Conservation (phyloP, 352 stramenopile genomes). For the Globisporangium camurandrum region DNA sequence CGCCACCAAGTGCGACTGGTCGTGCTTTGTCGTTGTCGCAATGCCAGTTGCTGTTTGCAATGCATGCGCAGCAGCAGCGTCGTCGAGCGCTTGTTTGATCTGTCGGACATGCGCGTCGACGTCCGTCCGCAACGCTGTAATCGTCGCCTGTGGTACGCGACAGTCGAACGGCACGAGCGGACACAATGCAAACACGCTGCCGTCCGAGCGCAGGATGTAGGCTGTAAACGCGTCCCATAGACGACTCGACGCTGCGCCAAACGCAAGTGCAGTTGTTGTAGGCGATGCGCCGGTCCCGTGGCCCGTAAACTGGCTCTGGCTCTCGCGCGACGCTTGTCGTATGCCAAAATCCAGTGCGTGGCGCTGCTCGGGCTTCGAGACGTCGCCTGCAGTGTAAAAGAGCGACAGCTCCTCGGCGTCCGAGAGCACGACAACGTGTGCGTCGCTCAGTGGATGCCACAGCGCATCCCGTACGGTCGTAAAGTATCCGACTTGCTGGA, state of each 20-base stretch:
- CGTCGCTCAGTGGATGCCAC: slow-evolving; percentile 71
- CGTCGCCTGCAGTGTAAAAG: slow-evolving; percentile 58
- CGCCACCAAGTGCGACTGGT: slow-evolving; percentile 19
- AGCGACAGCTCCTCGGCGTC: slow-evolving; percentile 69
- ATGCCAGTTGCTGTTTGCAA: background rate
- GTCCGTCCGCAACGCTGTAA: slow-evolving; percentile 47
- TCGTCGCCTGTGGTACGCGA: slow-evolving; percentile 27
- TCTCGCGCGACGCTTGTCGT: slow-evolving; percentile 30
- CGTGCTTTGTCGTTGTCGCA: slow-evolving; percentile 3
- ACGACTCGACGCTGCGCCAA: slow-evolving; percentile 39
- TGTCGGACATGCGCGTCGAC: slow-evolving; percentile 52
- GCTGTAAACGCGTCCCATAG: slow-evolving; percentile 73
- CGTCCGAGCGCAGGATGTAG: slow-evolving; percentile 67
- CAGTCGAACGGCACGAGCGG: slow-evolving; percentile 63
- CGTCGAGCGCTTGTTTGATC: slow-evolving; percentile 38
- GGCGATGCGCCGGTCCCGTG: background rate
- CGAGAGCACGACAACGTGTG: slow-evolving; percentile 63
- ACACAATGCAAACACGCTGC: slow-evolving; percentile 59
- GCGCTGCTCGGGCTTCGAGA: slow-evolving; percentile 63
- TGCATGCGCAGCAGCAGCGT: background rate
- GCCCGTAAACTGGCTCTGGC: slow-evolving; percentile 14
- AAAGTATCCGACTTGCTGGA: slow-evolving; percentile 56
- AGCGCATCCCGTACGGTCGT: slow-evolving; percentile 38
- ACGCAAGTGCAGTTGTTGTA: slow-evolving; percentile 44
- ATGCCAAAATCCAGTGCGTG: slow-evolving; percentile 52